Conservation (phyloP, 2,329 filamentous ascomycete genomes). For the Sporothrix sp. region DNA sequence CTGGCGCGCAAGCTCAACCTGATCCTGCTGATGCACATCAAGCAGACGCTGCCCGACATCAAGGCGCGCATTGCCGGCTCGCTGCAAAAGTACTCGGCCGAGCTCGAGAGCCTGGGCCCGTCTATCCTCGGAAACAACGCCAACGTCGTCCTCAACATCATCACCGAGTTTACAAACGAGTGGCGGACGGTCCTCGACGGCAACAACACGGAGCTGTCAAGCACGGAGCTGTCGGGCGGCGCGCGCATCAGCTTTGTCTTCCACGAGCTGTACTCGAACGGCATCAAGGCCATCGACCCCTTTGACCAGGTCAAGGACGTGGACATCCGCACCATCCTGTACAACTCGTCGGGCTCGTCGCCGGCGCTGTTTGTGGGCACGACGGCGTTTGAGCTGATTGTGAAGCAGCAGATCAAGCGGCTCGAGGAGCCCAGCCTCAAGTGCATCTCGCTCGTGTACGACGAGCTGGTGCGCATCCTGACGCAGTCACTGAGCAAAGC, state of each 20-base stretch:
- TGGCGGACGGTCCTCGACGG: conserved; percentile 94
- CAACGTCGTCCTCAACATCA: conserved; percentile 96
- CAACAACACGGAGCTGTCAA: conserved; percentile 93
- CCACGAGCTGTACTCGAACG: conserved; percentile 95
- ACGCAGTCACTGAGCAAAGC: conserved; percentile 80
- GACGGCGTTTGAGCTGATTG: conserved; percentile 95
- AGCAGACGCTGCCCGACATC: conserved; percentile 97
- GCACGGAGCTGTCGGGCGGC: conserved; percentile 86
- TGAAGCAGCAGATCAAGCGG: conserved; percentile 96
- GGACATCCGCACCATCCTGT: conserved; percentile 91
- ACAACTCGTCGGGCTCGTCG: conserved; percentile 98
- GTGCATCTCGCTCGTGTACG: conserved; percentile 94
- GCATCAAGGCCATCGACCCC: conserved; percentile 93
- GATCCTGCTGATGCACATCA: conserved; percentile 99
- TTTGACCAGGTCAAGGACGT: conserved; percentile 97
- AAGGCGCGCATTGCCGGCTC: conserved; percentile 94
- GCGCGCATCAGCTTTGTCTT: conserved; percentile 99
- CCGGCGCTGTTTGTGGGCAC: conserved; percentile 95
- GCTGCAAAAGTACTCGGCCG: conserved; percentile 78
- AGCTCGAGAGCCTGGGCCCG: conserved; percentile 76
- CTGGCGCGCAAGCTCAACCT: conserved; percentile 93
- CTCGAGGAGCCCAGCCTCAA: conserved; percentile 94
- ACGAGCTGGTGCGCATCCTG: conserved; percentile 92
- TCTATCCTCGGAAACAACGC: conserved; percentile 93
- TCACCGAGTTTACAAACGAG: conserved; percentile 96